Percentiles rank a stretch among this genome's conserved stretches.
These are phyloP conservation scores for Ustilaginoidea virens DNA, from an alignment of 2,329 filamentous ascomycete genomes.

Conservation along the genomic window DNA sequence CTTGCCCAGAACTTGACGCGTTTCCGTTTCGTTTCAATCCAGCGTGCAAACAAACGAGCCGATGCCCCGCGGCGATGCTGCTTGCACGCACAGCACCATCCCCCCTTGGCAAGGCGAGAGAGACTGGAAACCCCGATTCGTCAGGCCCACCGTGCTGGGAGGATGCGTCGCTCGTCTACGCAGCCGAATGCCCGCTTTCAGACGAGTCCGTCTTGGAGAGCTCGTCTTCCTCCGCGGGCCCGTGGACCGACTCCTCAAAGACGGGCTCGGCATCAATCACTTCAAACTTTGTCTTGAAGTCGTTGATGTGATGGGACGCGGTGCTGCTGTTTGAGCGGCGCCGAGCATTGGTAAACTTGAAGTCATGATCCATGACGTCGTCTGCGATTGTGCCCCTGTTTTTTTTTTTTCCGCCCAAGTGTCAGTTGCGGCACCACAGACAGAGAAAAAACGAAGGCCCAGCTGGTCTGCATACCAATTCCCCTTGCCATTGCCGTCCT, in stretches of 20 bases:
- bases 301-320: conserved; percentile 50
- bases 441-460: too few relatives aligned
- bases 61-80: too few relatives aligned
- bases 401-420: too few relatives aligned
- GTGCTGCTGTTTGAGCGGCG: conserved; percentile 86
- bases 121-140: not conserved
- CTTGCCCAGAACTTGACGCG: too few relatives aligned
- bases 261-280: conserved; percentile 76
- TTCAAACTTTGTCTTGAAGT: conserved; percentile 97
- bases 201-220: conserved; percentile 42
- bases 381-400: conserved; percentile 68
- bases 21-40: not conserved
- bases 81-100: too few relatives aligned
- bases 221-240: conserved; percentile 42
- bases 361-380: conserved; percentile 70
- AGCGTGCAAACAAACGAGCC: conserved; percentile 1
- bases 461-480: conserved; percentile 95
- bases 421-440: too few relatives aligned
- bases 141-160: conserved; percentile 1
- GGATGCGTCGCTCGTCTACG: conserved; percentile 24
- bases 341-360: conserved; percentile 71
- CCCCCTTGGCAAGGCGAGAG: too few relatives aligned
- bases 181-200: conserved; percentile 42
- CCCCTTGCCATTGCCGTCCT: conserved; percentile 81
- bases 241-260: conserved; percentile 77